phyloP scores from a whole-genome alignment of 176 grass and related monocot genomes.

The Calamus simplicifolius region DNA sequence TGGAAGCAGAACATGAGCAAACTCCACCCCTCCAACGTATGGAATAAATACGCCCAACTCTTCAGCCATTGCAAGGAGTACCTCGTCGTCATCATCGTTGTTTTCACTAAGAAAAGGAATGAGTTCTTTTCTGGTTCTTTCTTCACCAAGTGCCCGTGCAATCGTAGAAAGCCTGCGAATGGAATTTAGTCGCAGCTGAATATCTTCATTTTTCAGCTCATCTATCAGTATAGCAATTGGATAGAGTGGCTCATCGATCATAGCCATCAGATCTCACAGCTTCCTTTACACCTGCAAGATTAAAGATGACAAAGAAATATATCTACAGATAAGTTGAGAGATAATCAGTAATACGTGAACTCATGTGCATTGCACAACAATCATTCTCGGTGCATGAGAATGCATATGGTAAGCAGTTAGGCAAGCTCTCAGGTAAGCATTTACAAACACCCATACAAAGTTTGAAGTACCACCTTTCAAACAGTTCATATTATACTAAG shows the following conservation, averaged over 20 bases:
- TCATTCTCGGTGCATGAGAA: too few relatives aligned
- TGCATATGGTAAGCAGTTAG: too few relatives aligned
- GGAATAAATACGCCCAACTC: constrained; percentile 91
- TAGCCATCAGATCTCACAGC: constrained; percentile 48
- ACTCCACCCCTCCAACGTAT: constrained; percentile 87
- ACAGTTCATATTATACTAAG: too few relatives aligned
- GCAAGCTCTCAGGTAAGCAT: too few relatives aligned
- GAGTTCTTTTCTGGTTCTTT: constrained; percentile 87
- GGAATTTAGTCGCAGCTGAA: constrained; percentile 85
- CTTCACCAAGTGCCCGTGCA: constrained; percentile 85
- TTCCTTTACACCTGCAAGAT: constrained; percentile 13
- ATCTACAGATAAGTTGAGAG: too few relatives aligned
- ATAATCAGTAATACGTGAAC: too few relatives aligned
- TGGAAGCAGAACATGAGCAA: constrained; percentile 74
- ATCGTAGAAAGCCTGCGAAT: constrained; percentile 86
- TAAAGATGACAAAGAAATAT: background rate
- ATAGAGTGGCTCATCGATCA: constrained; percentile 76
- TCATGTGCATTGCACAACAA: too few relatives aligned
- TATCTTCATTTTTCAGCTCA: constrained; percentile 95
- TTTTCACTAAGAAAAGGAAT: constrained; percentile 97
- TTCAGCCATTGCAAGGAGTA: constrained; percentile 96
- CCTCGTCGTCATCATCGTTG: constrained; percentile 95
- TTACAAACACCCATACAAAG: too few relatives aligned
- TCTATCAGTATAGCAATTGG: constrained; percentile 90
- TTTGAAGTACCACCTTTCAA: too few relatives aligned